A percentile compares a stretch with the other conserved stretches of the same genome.
These are phyloP conservation scores for Porodaedalea pini DNA, from an alignment of 1,284 basidiomycete species.

Conservation along the genomic window DNA sequence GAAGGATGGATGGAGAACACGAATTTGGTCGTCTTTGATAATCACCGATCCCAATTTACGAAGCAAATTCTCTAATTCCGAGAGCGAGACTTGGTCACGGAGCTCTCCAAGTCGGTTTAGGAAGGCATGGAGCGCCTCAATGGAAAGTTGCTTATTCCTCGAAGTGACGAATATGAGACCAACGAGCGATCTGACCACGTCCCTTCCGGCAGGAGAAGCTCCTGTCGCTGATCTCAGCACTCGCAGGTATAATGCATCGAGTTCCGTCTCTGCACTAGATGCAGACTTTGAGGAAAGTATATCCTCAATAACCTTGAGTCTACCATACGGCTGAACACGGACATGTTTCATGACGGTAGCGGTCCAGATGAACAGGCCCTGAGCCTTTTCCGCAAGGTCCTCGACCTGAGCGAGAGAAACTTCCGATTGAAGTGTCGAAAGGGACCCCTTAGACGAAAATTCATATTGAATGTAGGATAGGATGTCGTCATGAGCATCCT, in stretches of 20 bases:
- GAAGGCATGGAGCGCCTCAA: background rate
- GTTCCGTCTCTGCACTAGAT: background rate
- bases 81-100: no score
- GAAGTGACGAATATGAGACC: background rate
- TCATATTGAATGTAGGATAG: background rate
- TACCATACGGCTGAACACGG: background rate
- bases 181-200: background rate
- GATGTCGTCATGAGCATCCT: background rate
- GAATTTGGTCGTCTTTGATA: no score
- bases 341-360: slow-evolving; percentile 23
- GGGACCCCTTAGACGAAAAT: slow-evolving; percentile 22
- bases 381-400: slow-evolving; percentile 24
- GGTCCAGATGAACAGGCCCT: slow-evolving; percentile 30
- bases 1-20: no score
- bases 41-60: no score
- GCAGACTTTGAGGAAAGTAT: background rate
- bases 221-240: background rate
- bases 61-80: no score
- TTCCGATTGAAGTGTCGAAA: slow-evolving; percentile 8
- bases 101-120: no score
- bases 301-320: background rate
- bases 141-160: background rate
- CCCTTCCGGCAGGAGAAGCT: background rate
- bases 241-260: background rate
- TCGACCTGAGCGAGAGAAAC: slow-evolving; percentile 8